Conservation (phyloP, 495 filamentous ascomycete genomes). For the Cetradonia linearis region DNA sequence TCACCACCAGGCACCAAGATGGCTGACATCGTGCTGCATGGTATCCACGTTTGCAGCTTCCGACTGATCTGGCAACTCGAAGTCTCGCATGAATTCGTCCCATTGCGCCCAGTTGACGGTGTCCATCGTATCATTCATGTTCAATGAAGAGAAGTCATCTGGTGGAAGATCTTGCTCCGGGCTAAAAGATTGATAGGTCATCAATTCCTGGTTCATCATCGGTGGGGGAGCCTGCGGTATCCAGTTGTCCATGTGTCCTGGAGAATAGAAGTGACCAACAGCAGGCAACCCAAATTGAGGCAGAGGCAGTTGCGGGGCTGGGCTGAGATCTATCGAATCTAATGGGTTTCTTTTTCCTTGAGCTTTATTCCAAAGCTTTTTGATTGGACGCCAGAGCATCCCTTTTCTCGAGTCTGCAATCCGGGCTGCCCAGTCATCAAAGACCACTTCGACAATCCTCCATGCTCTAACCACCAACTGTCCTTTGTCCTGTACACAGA, state of each 20-base stretch:
- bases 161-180: slow-evolving; percentile 5
- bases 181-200: background rate
- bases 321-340: background rate
- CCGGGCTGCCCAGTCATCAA: slow-evolving; percentile 42
- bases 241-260: background rate
- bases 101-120: slow-evolving; percentile 35
- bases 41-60: slow-evolving; percentile 3
- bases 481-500: slow-evolving; percentile 58
- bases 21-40: background rate
- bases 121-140: slow-evolving; percentile 9
- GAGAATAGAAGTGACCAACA: background rate
- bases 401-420: slow-evolving; percentile 47
- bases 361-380: slow-evolving; percentile 50
- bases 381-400: slow-evolving; percentile 65
- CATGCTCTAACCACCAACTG: slow-evolving; percentile 72
- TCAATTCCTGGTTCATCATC: background rate
- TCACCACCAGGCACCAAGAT: slow-evolving; percentile 20
- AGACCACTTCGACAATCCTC: slow-evolving; percentile 56
- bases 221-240: background rate
- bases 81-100: slow-evolving; percentile 43
- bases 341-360: slow-evolving; percentile 20
- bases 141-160: background rate
- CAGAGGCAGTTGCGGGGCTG: slow-evolving; percentile 14
- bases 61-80: slow-evolving; percentile 30
- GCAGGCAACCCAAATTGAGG: slow-evolving; percentile 14